Evolutionary conservation across 2,329 filamentous ascomycete genomes (phyloP).

Genomic region (Alternaria triticimaculans): DNA sequence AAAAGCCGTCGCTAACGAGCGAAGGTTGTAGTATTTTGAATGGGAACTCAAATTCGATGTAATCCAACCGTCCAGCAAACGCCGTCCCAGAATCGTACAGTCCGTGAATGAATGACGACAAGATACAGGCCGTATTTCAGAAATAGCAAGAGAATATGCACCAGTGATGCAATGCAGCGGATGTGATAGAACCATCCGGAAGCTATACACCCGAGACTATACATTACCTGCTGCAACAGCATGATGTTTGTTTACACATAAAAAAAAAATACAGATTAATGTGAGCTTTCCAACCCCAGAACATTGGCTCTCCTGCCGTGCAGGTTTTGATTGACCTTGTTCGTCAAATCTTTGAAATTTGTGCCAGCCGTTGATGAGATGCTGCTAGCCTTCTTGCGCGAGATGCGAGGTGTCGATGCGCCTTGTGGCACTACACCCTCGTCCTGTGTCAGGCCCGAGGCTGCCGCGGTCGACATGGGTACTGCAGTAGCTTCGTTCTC

Average conservation of each 20-base stretch:
- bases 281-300: constrained; percentile 53
- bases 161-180: constrained; percentile 35
- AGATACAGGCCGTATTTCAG: constrained; percentile 2
- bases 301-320: constrained; percentile 56
- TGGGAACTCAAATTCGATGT: constrained; percentile 31
- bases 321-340: constrained; percentile 55
- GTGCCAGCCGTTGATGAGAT: constrained; percentile 48
- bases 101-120: constrained; percentile 31
- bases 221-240: constrained; percentile 40
- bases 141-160: constrained; percentile 7
- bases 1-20: background rate
- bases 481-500: constrained; percentile 33
- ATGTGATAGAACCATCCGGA: constrained; percentile 15
- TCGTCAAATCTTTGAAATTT: constrained; percentile 54
- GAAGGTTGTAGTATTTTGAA: background rate
- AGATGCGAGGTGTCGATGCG: constrained; percentile 48
- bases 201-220: constrained; percentile 35
- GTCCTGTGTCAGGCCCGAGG: constrained; percentile 29
- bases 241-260: constrained; percentile 20
- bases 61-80: constrained; percentile 27
- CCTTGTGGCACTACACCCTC: constrained; percentile 34
- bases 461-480: constrained; percentile 18
- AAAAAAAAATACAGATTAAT: constrained; percentile 27
- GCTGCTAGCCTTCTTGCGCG: constrained; percentile 51
- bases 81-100: constrained; percentile 30